phyloP scores from a whole-genome alignment of 2,329 filamentous ascomycete species.

The Cytospora piceae region DNA sequence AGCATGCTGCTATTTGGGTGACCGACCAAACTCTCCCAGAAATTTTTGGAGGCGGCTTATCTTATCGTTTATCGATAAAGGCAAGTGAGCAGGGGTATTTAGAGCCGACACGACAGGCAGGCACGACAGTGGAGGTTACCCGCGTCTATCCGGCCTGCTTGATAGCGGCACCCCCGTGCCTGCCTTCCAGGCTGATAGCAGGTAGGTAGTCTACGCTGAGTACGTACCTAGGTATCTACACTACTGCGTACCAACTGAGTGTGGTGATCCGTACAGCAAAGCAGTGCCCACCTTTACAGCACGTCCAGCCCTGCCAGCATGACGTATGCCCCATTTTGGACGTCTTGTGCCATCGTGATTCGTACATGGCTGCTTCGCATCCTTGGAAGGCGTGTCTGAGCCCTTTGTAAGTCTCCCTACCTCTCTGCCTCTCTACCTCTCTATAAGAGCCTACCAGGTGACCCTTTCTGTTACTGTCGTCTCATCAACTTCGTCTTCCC shows the following conservation, averaged over 20 bases:
- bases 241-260: background rate
- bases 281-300: conserved; percentile 32
- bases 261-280: conserved; percentile 14
- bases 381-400: background rate
- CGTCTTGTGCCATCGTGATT: conserved; percentile 8
- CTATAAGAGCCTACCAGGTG: conserved; percentile 1
- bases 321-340: conserved; percentile 20
- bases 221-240: too few species aligned
- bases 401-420: too few species aligned
- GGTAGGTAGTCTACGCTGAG: too few species aligned
- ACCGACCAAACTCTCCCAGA: conserved; percentile 3
- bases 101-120: background rate
- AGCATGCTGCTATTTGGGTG: background rate
- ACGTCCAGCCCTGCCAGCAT: conserved; percentile 3
- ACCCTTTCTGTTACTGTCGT: background rate
- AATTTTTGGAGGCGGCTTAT: conserved; percentile 17
- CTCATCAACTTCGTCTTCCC: background rate
- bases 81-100: background rate
- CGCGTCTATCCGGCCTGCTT: conserved; percentile 20
- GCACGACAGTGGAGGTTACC: conserved; percentile 12
- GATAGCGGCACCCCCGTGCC: background rate
- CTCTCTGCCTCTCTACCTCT: background rate
- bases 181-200: too few species aligned
- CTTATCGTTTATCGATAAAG: conserved; percentile 25
- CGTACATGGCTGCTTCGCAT: conserved; percentile 1